Evolutionary conservation across 2,329 filamentous ascomycete genomes (phyloP), one percentile per base, ranked within the genome.

Genomic region (Exophiala spinifera): DNA sequence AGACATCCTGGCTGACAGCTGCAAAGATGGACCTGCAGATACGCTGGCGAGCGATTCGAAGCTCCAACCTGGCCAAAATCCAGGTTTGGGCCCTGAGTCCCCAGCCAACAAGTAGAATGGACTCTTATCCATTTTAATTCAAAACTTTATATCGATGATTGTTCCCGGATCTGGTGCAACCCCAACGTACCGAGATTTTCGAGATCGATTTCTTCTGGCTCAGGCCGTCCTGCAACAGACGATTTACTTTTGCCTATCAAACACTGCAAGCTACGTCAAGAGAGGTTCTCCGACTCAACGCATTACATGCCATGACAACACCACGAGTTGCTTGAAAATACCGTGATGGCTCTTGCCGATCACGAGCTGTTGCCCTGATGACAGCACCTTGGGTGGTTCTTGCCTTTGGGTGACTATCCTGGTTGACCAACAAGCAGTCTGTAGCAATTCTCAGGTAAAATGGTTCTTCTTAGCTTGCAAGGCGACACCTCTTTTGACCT

Each of bases 21-120:
- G 46, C 46, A 48, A 63, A 80, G 78, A 80, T 66, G 76, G 77
- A 58, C 79, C 79, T 10, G 76, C 76, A 49, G 79, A 82, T 64
- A 73, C 73, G 36, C 72, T 82, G 23, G 70, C 74, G 58, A 75
- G 72, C 39, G 79, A 82, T 61, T 73, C 74, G 19, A 75, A 76
- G 63, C 69, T 75, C 55, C 59, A 64, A 1, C 52, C 64, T 10
- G 75, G 74, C 4, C 65, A 74, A 28, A 80, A 80, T 60, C 76
- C 75, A 7, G 67, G 74, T 4, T 63, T 77, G 25, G 70, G 68
- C 17, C 52, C 61, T 6, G 73, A 78, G 5, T 76, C 77, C 3
- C 63, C 69, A 11, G 76, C 67, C 40, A 81, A 79, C 62, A 79
- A 78, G 66, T 82, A 31, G 28, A 11, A 31, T 10, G 28, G 76